phyloP scores from a whole-genome alignment of 1,284 basidiomycete species.

The Puccinia novopanici region DNA sequence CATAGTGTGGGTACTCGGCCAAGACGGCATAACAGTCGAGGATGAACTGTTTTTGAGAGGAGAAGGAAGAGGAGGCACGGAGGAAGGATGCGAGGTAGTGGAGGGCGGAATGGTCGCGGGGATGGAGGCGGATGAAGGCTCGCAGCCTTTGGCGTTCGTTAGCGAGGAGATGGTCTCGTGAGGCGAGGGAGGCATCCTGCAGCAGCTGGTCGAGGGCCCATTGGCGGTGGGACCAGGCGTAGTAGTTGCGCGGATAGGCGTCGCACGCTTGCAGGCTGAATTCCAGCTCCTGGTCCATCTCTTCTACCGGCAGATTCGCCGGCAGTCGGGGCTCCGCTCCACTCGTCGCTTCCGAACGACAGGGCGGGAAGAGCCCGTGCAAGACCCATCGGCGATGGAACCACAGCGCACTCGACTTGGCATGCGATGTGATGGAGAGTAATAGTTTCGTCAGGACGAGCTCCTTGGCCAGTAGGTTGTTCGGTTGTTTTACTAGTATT shows the following conservation, averaged over 20 bases:
- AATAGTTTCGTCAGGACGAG: slow-evolving; percentile 1
- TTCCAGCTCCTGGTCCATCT: slow-evolving; percentile 19
- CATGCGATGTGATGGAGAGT: slow-evolving; percentile 21
- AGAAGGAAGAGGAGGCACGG: background rate
- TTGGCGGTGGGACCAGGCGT: slow-evolving; percentile 36
- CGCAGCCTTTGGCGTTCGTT: background rate
- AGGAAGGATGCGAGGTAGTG: slow-evolving; percentile 29
- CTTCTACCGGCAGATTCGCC: background rate
- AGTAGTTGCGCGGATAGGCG: slow-evolving; percentile 41
- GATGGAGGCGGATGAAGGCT: slow-evolving; percentile 29
- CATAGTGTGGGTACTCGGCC: slow-evolving; percentile 5
- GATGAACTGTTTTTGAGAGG: background rate
- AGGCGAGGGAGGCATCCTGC: background rate
- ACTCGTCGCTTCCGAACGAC: background rate
- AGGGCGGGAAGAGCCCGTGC: background rate
- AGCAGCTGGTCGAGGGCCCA: slow-evolving; percentile 21
- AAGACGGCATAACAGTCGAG: background rate
- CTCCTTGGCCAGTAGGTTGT: background rate
- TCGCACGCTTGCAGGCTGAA: slow-evolving; percentile 12
- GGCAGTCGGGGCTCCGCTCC: background rate
- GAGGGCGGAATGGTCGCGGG: slow-evolving; percentile 28
- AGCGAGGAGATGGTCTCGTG: background rate
- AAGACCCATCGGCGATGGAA: slow-evolving; percentile 40
- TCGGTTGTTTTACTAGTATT: background rate
- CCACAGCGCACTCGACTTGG: slow-evolving; percentile 37